A percentile compares a stretch with the other conserved stretches of the same genome.
These are phyloP conservation scores for Synchytrium microbalum DNA, from an alignment of 371 early-diverging fungal species.

Conservation along the genomic window DNA sequence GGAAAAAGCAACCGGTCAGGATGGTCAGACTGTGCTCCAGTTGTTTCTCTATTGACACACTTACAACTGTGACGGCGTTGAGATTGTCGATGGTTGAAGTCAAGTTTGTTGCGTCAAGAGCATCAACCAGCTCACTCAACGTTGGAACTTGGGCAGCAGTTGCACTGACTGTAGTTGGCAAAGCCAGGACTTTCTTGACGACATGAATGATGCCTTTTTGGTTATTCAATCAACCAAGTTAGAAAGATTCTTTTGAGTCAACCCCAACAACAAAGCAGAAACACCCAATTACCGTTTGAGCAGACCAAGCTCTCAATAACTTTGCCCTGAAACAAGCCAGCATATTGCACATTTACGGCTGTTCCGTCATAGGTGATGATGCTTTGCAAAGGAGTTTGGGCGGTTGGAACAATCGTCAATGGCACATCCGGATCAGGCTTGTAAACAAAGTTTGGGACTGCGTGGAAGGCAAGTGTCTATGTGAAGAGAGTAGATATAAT, in stretches of 20 bases:
- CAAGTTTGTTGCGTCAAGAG: not conserved
- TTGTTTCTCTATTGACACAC: not conserved
- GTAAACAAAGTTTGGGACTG: not conserved
- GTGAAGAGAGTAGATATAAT: not conserved
- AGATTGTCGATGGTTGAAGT: not conserved
- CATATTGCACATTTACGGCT: not conserved
- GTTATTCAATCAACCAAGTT: no score
- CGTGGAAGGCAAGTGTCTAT: not conserved
- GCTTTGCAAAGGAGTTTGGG: not conserved
- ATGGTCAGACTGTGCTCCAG: not conserved
- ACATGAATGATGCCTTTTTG: not conserved
- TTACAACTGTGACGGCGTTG: not conserved
- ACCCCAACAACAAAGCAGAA: no score
- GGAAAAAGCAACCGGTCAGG: not conserved
- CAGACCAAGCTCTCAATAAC: not conserved
- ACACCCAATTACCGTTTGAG: not conserved
- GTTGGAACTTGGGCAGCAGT: not conserved
- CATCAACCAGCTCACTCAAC: not conserved
- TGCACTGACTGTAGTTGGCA: not conserved
- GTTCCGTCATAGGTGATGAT: not conserved
- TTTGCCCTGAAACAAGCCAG: not conserved
- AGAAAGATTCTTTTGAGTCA: no score
- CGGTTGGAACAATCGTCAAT: not conserved
- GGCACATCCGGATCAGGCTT: not conserved
- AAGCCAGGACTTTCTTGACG: not conserved